Conservation (phyloP, 192 early-diverging fungal species). For the Backusella psychrophila region DNA sequence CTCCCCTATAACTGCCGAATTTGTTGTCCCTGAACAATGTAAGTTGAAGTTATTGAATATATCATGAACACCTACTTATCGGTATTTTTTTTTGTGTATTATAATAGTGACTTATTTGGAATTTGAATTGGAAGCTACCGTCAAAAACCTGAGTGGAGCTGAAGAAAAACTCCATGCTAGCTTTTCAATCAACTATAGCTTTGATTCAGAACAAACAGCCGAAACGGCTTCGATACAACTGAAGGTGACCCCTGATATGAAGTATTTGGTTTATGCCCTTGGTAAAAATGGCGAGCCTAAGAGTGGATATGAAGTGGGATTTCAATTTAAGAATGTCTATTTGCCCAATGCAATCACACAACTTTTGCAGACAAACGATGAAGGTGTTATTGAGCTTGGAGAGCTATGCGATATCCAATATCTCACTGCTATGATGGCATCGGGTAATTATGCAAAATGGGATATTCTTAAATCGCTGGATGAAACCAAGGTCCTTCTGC, state of each 20-base stretch:
- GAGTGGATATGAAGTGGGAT: slow-evolving; percentile 11
- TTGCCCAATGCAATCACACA: not conserved
- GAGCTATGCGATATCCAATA: slow-evolving; percentile 12
- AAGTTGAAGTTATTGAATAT: not conserved
- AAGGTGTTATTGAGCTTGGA: slow-evolving; percentile 40
- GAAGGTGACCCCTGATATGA: not conserved
- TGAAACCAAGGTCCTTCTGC: not conserved
- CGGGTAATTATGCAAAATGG: not conserved
- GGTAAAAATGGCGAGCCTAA: slow-evolving; percentile 45
- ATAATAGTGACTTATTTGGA: slow-evolving; percentile 14
- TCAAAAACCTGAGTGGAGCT: slow-evolving; percentile 28
- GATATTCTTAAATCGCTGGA: not conserved
- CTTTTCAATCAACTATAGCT: not conserved
- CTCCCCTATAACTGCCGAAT: slow-evolving; percentile 20
- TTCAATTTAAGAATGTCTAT: slow-evolving; percentile 33
- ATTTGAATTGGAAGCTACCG: slow-evolving; percentile 28
- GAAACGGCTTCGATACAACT: not conserved
- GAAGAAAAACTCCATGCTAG: not conserved
- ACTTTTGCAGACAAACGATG: slow-evolving; percentile 30
- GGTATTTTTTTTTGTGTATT: not conserved
- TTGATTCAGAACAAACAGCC: not conserved
- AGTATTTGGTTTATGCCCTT: slow-evolving; percentile 33
- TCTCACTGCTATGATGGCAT: not conserved
- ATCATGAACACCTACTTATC: not conserved
- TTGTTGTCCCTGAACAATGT: slow-evolving; percentile 41